Evolutionary conservation across 768 basidiomycete genomes (phyloP), one percentile per base, ranked within the genome.

Genomic region (Phlebiopsis gigantea): DNA sequence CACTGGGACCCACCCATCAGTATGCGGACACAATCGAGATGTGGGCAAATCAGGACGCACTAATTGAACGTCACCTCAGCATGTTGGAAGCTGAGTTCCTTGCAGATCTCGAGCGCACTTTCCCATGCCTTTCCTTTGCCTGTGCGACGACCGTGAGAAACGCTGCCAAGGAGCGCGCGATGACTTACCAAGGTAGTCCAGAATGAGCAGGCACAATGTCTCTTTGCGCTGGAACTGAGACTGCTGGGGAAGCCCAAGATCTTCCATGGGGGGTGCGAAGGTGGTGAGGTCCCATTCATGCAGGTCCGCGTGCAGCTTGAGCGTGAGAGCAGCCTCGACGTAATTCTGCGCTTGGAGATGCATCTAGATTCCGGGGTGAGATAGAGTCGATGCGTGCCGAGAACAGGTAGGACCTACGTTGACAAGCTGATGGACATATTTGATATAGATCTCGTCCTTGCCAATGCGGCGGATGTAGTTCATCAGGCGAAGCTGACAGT

Each of bases 111-210:
- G 56, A 97, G 85, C 2, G 93, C 96, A 52, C 82, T 87, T 71
- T 98, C 96, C 83, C 93, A 98, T n/a, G 96, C 95, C 65, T 96
- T 94, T 9, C 95, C 96, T 71, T 94, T 91, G 49, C 92, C 93
- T 94, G 58, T 22, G 41, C 54, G 0, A 45, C 15, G 31, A 60
- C 46, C 63, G 43, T 51, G 55, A 30, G 54, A 29, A 19, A n/a
- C 24, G 46, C 53, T 47, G 25, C n/a, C 31, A 46, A 39, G 44
- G 6, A 25, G 61, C 9, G 51, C 46, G 7, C 15, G 44, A 52
- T 21, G 17, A 62, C 79, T 55, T 56, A 91, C 93, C 91, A 21
- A 98, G 81, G 64, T 94, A 93, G 67, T 97, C 93, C n/a, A 98
- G 80, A 56, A 95, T 94, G 55, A 95, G 75, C 43, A 97, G 77